Evolutionary conservation across 768 basidiomycete species (phyloP).

Genomic region (Paxillus involutus): DNA sequence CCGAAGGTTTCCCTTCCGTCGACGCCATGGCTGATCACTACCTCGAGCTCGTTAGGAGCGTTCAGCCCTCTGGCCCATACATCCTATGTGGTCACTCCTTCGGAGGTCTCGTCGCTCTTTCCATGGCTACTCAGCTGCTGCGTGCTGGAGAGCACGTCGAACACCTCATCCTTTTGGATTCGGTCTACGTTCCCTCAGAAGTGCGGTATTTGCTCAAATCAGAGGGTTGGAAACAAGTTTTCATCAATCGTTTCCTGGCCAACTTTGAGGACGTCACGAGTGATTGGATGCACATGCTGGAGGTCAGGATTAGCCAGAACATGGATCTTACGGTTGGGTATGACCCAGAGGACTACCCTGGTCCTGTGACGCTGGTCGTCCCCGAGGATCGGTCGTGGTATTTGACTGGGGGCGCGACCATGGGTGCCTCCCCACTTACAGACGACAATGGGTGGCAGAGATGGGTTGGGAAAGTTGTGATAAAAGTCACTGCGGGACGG

Average conservation of each 20-base stretch:
- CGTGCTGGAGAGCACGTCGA: constrained; percentile 4
- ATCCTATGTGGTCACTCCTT: constrained; percentile 11
- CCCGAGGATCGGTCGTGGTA: constrained; percentile 16
- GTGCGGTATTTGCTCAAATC: constrained; percentile 8
- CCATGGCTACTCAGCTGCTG: constrained; percentile 7
- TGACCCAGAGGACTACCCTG: constrained; percentile 10
- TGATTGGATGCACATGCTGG: constrained; percentile 8
- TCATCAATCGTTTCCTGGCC: constrained; percentile 7
- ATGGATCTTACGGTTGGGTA: constrained; percentile 8
- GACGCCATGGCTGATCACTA: constrained; percentile 15
- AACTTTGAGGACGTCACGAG: constrained; percentile 7
- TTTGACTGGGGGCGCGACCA: not conserved
- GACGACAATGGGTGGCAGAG: constrained; percentile 10
- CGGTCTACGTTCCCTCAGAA: constrained; percentile 8
- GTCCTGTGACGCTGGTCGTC: constrained; percentile 9
- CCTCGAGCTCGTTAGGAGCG: constrained; percentile 7
- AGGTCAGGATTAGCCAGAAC: constrained; percentile 8
- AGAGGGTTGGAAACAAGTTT: constrained; percentile 8
- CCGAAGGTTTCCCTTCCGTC: constrained; percentile 4
- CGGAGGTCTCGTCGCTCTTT: constrained; percentile 11
- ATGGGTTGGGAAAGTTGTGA: constrained; percentile 4
- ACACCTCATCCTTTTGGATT: constrained; percentile 12
- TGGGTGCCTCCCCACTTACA: constrained; percentile 1
- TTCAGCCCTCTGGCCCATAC: constrained; percentile 9
- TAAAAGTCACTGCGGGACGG: constrained; percentile 8